Base-by-base conservation (phyloP, 176 grass and related monocot species). In the Panicum miliaceum region DNA sequence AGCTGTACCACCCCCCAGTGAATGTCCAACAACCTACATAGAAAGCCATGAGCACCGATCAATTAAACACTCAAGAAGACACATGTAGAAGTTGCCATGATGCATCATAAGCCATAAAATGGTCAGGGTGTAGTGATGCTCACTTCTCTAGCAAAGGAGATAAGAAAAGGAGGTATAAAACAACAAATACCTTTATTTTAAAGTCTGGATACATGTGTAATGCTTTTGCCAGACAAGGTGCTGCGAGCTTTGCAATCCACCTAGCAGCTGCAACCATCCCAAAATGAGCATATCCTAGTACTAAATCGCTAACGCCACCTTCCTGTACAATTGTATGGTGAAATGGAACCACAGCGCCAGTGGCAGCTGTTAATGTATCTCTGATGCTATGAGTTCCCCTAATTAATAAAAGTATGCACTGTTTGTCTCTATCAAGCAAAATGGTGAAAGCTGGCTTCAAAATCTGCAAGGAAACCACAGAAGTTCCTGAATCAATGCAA, bases 281-380 rank as follows among this genome's bases (percentile, higher is more conserved):
- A 81, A 89, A 98, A 79, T 98, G 96, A n/a, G 96, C 96, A 91
- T 98, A 98, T 22, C 96, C 96, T 84, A 98, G 87, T 90, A 98
- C 81, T 86, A 98, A 85, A 81, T 98, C 93, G 2, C 93, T 93
- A 81, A 98, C 81, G 66, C 96, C 96, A 82, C 93, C 89, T 92
- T 95, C 91, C 82, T 87, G 82, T 88, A 98, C 73, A 76, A 98
- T 85, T 18, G 96, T 95, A 84, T 98, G 96, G 84, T 98, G 96
- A 73, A 98, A 98, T 34, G 96, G 96, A 68, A 98, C 96, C 20
- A 98, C 87, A 70, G 96, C 96, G 87, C 93, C 96, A 66, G 91
- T 98, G 20, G 89, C 96, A 82, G 96, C 96, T 83, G 96, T 95
- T 79, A 98, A 67, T 23, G 96, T 98, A 86, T 98, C 96, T 82